Evolutionary conservation across 2,329 filamentous ascomycete species (phyloP).

Genomic region (Calonectria henricotiae): DNA sequence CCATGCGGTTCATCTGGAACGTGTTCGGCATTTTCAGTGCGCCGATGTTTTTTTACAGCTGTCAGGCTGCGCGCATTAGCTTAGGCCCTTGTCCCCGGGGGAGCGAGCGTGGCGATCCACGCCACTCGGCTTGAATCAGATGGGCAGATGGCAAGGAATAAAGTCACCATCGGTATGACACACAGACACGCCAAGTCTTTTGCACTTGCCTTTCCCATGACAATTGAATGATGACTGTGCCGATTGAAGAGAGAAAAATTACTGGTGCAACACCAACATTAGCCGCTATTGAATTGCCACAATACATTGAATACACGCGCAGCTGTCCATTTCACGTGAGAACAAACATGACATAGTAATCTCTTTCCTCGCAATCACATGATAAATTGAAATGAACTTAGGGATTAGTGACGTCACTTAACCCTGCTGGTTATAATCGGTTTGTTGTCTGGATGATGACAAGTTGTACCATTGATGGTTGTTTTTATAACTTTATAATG

Average conservation of each 20-base stretch:
- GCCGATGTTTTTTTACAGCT: conserved; percentile 37
- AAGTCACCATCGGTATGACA: not conserved
- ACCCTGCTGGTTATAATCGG: no score
- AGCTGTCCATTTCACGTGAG: no score
- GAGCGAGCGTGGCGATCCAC: not conserved
- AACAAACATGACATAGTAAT: no score
- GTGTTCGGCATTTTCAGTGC: conserved; percentile 30
- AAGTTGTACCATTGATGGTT: no score
- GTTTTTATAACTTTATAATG: no score
- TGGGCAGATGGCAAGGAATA: conserved; percentile 11
- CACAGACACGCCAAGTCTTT: not conserved
- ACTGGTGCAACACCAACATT: no score
- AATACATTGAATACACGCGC: no score
- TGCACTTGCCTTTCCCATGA: not conserved
- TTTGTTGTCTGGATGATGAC: no score
- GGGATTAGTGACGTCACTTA: no score
- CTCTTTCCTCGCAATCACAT: no score
- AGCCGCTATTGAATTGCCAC: no score
- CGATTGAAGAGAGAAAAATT: not conserved
- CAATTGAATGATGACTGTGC: not conserved
- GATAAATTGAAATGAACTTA: no score
- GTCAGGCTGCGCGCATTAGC: conserved; percentile 14
- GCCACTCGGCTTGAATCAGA: not conserved
- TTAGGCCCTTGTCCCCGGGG: conserved; percentile 27
- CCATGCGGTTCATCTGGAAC: not conserved